phyloP scores from a whole-genome alignment of 2,329 filamentous ascomycete species.

The Neonectria faginata region DNA sequence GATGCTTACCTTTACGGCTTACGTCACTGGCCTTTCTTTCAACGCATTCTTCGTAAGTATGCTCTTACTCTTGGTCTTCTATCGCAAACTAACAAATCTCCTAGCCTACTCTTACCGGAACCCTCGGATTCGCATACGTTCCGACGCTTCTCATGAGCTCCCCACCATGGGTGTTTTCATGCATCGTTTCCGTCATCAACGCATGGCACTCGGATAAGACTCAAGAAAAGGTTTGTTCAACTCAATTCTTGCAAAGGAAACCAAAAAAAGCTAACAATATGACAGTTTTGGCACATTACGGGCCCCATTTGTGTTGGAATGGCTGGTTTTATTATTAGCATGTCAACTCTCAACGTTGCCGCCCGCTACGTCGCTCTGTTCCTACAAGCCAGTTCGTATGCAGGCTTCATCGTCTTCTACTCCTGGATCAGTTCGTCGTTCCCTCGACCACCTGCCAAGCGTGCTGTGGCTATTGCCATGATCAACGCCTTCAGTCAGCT shows the following conservation, averaged over 20 bases:
- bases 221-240: conserved; percentile 61
- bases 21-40: conserved; percentile 69
- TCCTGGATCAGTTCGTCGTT: conserved; percentile 69
- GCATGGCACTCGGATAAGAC: conserved; percentile 68
- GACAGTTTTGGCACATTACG: conserved; percentile 68
- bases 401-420: conserved; percentile 69
- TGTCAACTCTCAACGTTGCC: conserved; percentile 66
- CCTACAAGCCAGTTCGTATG: conserved; percentile 68
- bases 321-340: conserved; percentile 69
- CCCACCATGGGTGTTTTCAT: conserved; percentile 70
- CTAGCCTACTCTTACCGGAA: conserved; percentile 63
- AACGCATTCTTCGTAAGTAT: conserved; percentile 67
- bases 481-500: conserved; percentile 70
- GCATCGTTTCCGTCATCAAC: conserved; percentile 65
- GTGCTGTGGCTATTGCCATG: conserved; percentile 70
- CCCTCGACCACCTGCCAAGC: conserved; percentile 70
- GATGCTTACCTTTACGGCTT: conserved; percentile 71
- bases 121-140: conserved; percentile 64
- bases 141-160: conserved; percentile 67
- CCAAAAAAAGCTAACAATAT: conserved; percentile 10
- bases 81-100: conserved; percentile 9
- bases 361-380: conserved; percentile 72
- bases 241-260: no score
- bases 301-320: conserved; percentile 65
- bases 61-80: background rate